These are phyloP conservation scores for Eutrema japonicum DNA, from an alignment of 345 rosid species.

Conservation along the genomic window DNA sequence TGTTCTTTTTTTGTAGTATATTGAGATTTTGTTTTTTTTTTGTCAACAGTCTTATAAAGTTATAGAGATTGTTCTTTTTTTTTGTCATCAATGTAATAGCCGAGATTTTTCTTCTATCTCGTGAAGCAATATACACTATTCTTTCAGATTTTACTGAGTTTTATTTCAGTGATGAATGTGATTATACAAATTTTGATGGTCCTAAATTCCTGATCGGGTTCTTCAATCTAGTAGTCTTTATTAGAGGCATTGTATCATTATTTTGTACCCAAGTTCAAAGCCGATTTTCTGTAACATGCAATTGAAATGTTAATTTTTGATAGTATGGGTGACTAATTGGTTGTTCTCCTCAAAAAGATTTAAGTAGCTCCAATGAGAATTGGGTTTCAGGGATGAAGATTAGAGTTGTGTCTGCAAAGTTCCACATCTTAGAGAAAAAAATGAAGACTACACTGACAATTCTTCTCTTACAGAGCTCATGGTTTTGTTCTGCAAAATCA, in stretches of 20 bases:
- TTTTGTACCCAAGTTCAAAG: background rate
- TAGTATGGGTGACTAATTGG: background rate
- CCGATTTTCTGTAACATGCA: background rate
- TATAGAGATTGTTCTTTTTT: no score
- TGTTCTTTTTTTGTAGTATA: no score
- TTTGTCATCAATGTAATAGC: no score
- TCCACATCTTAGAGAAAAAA: background rate
- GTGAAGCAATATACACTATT: no score
- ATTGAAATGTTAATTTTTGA: background rate
- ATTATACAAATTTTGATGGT: background rate
- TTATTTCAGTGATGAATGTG: no score
- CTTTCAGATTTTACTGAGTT: no score
- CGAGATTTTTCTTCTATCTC: no score
- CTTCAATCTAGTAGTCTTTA: background rate
- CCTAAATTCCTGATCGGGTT: background rate
- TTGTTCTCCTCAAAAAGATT: background rate
- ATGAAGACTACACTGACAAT: background rate
- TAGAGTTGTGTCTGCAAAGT: background rate
- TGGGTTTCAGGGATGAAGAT: background rate
- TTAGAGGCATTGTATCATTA: background rate
- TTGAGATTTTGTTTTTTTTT: no score
- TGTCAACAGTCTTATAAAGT: no score
- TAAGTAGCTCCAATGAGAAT: background rate
- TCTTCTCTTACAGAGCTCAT: slow-evolving; percentile 27
- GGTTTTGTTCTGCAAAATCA: background rate